Evolutionary conservation across 2,329 filamentous ascomycete species (phyloP), one percentile per base, ranked within the genome.

Genomic region (Phoma sp.): DNA sequence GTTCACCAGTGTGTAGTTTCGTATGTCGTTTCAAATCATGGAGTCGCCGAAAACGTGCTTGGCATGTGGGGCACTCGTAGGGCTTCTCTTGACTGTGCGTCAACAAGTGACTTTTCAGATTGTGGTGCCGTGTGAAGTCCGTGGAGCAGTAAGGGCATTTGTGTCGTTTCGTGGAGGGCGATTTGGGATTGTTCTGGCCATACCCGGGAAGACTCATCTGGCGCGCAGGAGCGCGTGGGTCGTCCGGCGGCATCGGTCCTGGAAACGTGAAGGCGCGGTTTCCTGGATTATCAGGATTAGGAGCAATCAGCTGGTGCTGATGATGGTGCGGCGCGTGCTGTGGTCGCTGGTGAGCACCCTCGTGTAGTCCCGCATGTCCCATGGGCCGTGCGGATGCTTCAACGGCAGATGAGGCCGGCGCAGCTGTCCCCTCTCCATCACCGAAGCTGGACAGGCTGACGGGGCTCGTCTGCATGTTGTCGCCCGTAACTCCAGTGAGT

Each of bases 81-180:
- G 95, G 95, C 77, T 99, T 99, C 76, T 99, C 95, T 80, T 99
- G 93, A 68, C 93, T 97, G 76, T 98, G 95, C 0, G 95, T 98
- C 72, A 99, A 85, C 52, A 99, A 84, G 78, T 99, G 95, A 65
- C 92, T 97, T 78, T 98, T 99, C 23, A 98, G 84, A 69, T 99
- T 98, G 74, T 98, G 95, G 72, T 98, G 95, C 37, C 95, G 87
- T 23, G 95, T 99, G 66, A 99, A 99, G 69, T 96, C 95, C 5
- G 95, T 97, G 32, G 92, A 87, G 81, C 95, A 99, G 74, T 96
- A 96, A 0, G 92, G 93, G 71, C 95, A 99, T 75, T 95, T 96
- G 79, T 99, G 93, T 69, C 95, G 93, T 78, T 96, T 97, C 46
- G 85, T 83, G 21, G 87, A 87, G 0, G 90, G 88, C 5, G 92